phyloP scores from a whole-genome alignment of 2,329 filamentous ascomycete genomes.

The Cladosporium sp. region DNA sequence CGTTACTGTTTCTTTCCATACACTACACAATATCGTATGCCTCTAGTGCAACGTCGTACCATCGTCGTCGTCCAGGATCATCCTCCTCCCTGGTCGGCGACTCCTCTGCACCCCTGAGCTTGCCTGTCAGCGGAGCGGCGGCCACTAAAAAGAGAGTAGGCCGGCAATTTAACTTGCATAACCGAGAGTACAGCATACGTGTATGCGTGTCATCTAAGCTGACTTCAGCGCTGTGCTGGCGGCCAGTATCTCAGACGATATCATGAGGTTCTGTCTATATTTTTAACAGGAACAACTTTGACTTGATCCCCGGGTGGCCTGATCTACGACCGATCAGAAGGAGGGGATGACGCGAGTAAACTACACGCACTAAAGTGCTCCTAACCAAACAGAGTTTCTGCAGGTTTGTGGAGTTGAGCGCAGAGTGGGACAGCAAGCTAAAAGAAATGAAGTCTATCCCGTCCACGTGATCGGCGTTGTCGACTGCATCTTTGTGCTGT shows the following conservation, averaged over 20 bases:
- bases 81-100: too few species aligned
- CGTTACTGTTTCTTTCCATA: too few species aligned
- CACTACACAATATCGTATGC: too few species aligned
- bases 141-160: neutral
- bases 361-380: neutral
- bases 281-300: too few species aligned
- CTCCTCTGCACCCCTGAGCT: neutral
- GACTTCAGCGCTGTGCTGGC: neutral
- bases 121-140: neutral
- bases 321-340: too few species aligned
- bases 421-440: neutral
- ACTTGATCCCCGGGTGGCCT: too few species aligned
- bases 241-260: neutral
- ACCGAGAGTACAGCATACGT: neutral
- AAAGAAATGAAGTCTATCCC: neutral
- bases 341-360: too few species aligned
- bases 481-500: too few species aligned
- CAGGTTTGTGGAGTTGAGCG: slow-evolving; percentile 4
- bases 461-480: neutral
- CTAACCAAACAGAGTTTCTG: slow-evolving; percentile 2
- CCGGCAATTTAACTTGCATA: slow-evolving; percentile 11
- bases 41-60: too few species aligned
- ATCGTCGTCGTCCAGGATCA: too few species aligned
- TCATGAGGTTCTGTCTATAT: too few species aligned
- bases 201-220: neutral